Conservation (phyloP, 768 basidiomycete genomes). For the Pisolithus tinctorius region DNA sequence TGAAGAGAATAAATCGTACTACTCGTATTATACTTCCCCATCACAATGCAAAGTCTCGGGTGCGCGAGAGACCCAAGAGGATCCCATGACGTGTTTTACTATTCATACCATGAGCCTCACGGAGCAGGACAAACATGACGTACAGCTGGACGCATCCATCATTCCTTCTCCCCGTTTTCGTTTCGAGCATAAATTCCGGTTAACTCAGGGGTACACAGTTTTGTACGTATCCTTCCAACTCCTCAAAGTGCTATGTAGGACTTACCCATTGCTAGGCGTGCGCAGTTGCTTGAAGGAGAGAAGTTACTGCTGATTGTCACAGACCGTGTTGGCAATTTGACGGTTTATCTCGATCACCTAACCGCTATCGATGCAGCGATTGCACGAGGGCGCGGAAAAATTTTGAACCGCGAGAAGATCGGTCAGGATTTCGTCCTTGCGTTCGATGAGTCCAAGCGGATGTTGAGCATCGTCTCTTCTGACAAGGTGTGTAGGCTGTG, state of each 20-base stretch:
- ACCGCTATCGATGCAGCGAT: slow-evolving; percentile 28
- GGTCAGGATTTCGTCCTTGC: slow-evolving; percentile 40
- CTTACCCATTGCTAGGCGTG: slow-evolving; percentile 11
- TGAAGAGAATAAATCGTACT: neutral
- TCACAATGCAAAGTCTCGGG: slow-evolving; percentile 4
- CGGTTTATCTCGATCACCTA: slow-evolving; percentile 34
- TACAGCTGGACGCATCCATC: slow-evolving; percentile 17
- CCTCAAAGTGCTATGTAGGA: too few species aligned
- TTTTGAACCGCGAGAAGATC: slow-evolving; percentile 39
- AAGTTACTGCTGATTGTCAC: slow-evolving; percentile 37
- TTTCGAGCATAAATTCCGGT: slow-evolving; percentile 8
- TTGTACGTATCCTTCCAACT: neutral
- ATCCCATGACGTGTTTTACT: slow-evolving; percentile 14
- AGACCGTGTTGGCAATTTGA: slow-evolving; percentile 27
- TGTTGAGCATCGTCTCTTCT: slow-evolving; percentile 39
- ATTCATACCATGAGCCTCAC: slow-evolving; percentile 23
- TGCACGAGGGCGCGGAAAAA: slow-evolving; percentile 18
- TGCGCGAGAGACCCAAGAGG: slow-evolving; percentile 8
- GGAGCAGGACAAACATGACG: slow-evolving; percentile 19
- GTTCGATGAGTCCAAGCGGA: slow-evolving; percentile 46
- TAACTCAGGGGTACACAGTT: slow-evolving; percentile 11
- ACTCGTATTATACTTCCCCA: neutral
- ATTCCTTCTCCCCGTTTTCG: slow-evolving; percentile 20
- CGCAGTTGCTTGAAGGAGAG: slow-evolving; percentile 34
- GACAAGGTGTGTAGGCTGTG: slow-evolving; percentile 28